phyloP scores from a whole-genome alignment of 441 rosid species.

The Heliophila coronopifolia region DNA sequence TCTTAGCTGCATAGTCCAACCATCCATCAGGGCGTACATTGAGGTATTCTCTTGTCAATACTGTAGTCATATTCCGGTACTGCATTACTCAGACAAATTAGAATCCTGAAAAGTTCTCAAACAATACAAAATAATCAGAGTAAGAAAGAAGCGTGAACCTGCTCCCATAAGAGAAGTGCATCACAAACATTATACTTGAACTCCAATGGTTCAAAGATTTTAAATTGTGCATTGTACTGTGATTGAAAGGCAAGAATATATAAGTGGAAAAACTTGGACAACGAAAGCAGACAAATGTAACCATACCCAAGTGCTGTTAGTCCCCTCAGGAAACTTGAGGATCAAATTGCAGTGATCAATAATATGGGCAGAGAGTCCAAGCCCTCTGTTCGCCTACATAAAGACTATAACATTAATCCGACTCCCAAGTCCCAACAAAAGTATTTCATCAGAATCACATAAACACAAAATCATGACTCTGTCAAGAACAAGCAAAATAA shows the following conservation, averaged over 20 bases:
- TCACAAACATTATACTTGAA: constrained; percentile 81
- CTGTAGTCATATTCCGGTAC: constrained; percentile 98
- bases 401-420: not conserved
- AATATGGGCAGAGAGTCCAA: constrained; percentile 69
- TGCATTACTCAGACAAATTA: constrained; percentile 41
- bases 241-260: constrained; percentile 9
- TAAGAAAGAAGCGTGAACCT: constrained; percentile 42
- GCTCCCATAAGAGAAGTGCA: constrained; percentile 89
- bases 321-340: constrained; percentile 87
- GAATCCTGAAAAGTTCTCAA: constrained; percentile 17
- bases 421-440: not conserved
- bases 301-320: constrained; percentile 92
- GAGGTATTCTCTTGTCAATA: constrained; percentile 87
- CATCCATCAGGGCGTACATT: constrained; percentile 94
- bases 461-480: not conserved
- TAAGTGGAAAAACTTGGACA: not conserved
- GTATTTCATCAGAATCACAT: not conserved
- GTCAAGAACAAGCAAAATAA: not conserved
- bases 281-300: constrained; percentile 19
- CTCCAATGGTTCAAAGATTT: constrained; percentile 79
- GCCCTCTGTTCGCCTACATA: constrained; percentile 76
- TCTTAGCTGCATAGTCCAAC: constrained; percentile 90
- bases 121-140: not conserved
- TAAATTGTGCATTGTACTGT: constrained; percentile 87
- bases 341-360: constrained; percentile 70